phyloP scores from a whole-genome alignment of 1,139 yeast species.

The Diutina sp. region DNA sequence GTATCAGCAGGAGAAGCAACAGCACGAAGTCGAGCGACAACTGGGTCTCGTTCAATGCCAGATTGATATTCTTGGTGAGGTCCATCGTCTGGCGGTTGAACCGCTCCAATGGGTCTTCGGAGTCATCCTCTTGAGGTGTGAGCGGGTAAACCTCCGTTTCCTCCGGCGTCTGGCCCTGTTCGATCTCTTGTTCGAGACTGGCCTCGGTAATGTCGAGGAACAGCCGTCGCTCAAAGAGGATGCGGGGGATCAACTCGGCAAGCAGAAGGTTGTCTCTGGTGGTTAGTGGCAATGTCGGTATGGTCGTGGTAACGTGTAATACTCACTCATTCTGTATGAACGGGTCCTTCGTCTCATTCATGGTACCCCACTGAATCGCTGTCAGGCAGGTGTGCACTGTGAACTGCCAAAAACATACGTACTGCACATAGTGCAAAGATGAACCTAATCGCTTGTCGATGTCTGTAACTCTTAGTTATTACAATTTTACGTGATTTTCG shows the following conservation, averaged over 20 bases:
- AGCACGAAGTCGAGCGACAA: constrained; percentile 81
- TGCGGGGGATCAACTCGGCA: constrained; percentile 29
- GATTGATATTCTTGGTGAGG: constrained; percentile 39
- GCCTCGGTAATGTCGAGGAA: constrained; percentile 45
- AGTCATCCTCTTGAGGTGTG: constrained; percentile 5
- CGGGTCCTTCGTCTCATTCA: neutral
- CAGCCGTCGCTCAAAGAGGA: constrained; percentile 24
- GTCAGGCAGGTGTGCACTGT: neutral
- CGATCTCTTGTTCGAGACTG: constrained; percentile 31
- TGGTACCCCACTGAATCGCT: neutral
- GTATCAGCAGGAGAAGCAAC: constrained; percentile 61
- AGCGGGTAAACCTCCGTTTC: constrained; percentile 5
- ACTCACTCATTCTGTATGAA: constrained; percentile 1
- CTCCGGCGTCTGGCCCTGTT: constrained; percentile 6
- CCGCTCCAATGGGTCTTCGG: constrained; percentile 22
- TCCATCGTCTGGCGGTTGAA: constrained; percentile 46
- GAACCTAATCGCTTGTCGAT: too few species aligned
- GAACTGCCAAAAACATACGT: neutral
- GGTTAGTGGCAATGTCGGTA: neutral
- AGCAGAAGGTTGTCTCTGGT: constrained; percentile 18
- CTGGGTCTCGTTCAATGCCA: constrained; percentile 83
- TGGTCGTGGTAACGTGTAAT: neutral
- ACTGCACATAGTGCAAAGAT: neutral
- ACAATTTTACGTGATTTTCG: neutral
- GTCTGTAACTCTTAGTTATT: too few species aligned